A percentile compares a stretch with the other conserved stretches of the same genome.
phyloP scores from a whole-genome alignment of 495 filamentous ascomycete genomes.

The Pyronema omphalodes region DNA sequence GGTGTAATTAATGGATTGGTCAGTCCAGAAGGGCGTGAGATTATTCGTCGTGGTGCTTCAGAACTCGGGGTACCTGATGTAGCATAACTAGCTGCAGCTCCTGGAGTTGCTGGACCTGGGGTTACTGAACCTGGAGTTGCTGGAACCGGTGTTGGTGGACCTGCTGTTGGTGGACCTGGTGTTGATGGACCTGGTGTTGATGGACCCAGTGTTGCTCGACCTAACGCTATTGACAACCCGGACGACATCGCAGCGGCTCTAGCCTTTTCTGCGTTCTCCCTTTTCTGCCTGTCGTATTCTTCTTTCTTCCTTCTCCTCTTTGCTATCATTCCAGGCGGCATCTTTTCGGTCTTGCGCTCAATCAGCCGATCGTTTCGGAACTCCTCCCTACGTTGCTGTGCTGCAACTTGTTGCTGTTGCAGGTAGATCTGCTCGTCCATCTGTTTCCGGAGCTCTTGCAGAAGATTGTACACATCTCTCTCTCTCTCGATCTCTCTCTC shows the following conservation, averaged over 20 bases:
- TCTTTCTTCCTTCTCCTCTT: slow-evolving; percentile 21
- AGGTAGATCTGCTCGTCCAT: not conserved
- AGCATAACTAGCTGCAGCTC: no score
- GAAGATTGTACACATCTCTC: not conserved
- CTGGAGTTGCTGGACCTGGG: not conserved
- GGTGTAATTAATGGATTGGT: no score
- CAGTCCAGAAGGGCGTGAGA: no score
- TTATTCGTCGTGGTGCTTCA: no score
- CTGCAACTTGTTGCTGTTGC: not conserved
- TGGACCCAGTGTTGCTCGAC: no score
- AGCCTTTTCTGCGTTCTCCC: not conserved
- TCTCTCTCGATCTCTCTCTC: not conserved
- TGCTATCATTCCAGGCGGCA: slow-evolving; percentile 23
- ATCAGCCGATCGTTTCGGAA: slow-evolving; percentile 9
- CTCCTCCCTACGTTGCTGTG: not conserved
- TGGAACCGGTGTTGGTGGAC: not conserved
- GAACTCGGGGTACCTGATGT: no score
- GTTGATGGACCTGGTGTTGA: no score
- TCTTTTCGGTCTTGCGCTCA: slow-evolving; percentile 19
- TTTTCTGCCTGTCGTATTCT: slow-evolving; percentile 21
- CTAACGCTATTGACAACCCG: no score
- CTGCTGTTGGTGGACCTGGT: not conserved
- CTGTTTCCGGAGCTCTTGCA: not conserved
- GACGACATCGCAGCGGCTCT: no score
- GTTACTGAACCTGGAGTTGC: no score